These are phyloP conservation scores for Xerocomus minutiporus DNA, from an alignment of 1,284 basidiomycete genomes.

Conservation along the genomic window DNA sequence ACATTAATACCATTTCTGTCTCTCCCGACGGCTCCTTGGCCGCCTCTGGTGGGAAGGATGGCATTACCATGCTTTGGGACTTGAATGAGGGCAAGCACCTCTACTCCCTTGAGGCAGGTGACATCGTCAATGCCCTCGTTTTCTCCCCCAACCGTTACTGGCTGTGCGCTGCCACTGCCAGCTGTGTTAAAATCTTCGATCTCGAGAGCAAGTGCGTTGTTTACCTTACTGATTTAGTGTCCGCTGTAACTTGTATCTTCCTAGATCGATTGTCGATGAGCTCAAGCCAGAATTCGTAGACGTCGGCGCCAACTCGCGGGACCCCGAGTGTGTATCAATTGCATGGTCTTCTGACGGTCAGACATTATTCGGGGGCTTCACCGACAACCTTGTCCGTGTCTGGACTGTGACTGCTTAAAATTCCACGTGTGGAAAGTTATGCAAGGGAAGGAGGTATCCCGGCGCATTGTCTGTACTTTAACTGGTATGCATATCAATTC, in stretches of 20 bases:
- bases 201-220: conserved; percentile 89
- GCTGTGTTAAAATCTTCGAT: conserved; percentile 99
- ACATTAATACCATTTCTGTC: conserved; percentile 98
- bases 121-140: conserved; percentile 98
- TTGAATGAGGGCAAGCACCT: conserved; percentile 99
- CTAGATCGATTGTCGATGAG: conserved; percentile 96
- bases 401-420: conserved; percentile 83
- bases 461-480: conserved; percentile 26
- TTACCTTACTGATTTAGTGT: not conserved
- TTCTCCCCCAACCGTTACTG: conserved; percentile 99
- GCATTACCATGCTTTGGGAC: conserved; percentile 99
- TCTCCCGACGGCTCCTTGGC: conserved; percentile 99
- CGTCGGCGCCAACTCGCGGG: conserved; percentile 72
- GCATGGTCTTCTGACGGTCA: conserved; percentile 99
- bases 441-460: conserved; percentile 22
- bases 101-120: conserved; percentile 98
- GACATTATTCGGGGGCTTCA: conserved; percentile 94
- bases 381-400: conserved; percentile 87
- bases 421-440: conserved; percentile 26
- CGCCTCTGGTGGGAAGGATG: conserved; percentile 98
- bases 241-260: conserved; percentile 8
- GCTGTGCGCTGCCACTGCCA: conserved; percentile 97
- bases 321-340: conserved; percentile 95
- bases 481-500: conserved; percentile 20
- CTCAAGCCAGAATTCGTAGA: conserved; percentile 91